These are phyloP conservation scores for Spirogloea muscicola DNA, from an alignment of 139 green algal species.

Conservation along the genomic window DNA sequence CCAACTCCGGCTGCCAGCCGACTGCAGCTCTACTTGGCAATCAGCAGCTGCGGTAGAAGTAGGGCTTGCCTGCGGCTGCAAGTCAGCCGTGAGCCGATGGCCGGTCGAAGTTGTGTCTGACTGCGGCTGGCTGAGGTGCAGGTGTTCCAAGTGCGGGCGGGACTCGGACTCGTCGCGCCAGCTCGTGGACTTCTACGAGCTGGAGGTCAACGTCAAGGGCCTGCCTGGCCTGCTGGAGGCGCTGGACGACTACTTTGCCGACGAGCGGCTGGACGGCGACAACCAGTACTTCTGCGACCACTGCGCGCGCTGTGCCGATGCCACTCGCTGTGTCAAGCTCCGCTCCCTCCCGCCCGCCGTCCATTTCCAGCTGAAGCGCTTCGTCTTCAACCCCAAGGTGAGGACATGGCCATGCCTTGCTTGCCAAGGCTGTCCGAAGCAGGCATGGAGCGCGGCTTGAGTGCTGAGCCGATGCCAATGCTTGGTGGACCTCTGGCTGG, in stretches of 20 bases:
- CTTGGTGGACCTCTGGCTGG: neutral
- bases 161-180: conserved; percentile 8
- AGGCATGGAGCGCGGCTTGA: neutral
- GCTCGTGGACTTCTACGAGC: conserved; percentile 73
- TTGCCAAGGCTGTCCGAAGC: neutral
- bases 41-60: neutral
- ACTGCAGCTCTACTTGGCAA: neutral
- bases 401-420: neutral
- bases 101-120: neutral
- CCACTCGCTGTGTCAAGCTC: conserved; percentile 66
- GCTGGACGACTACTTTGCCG: conserved; percentile 52
- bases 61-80: neutral
- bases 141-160: conserved; percentile 21
- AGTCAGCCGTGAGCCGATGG: neutral
- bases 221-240: conserved; percentile 6
- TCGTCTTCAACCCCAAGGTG: conserved; percentile 76
- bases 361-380: conserved; percentile 81
- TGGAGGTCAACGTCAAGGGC: conserved; percentile 70
- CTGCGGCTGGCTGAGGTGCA: neutral
- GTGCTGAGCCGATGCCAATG: neutral
- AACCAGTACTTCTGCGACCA: conserved; percentile 79
- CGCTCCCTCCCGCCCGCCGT: conserved; percentile 71
- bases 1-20: neutral
- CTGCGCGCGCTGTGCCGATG: conserved; percentile 68
- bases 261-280: conserved; percentile 71